phyloP scores from a whole-genome alignment of 371 early-diverging fungal genomes.

The Circinella umbellata region DNA sequence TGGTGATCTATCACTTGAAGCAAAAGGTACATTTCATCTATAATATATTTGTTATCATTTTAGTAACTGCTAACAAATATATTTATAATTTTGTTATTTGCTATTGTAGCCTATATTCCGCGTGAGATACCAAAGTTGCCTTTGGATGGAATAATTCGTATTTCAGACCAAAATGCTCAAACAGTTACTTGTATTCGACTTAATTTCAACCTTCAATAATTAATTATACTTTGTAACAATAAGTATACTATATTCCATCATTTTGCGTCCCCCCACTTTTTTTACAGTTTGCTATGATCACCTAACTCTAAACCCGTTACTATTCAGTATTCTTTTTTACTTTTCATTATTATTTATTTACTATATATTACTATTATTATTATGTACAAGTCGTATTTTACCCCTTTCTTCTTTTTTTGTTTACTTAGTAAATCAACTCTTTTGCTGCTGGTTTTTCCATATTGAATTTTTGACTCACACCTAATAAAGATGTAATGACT shows the following conservation, averaged over 20 bases:
- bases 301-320: too few species aligned
- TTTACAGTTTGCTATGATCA: too few species aligned
- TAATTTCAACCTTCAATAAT: constrained; percentile 37
- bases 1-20: constrained; percentile 45
- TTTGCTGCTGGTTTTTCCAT: constrained; percentile 32
- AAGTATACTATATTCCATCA: too few species aligned
- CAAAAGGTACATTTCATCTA: constrained; percentile 31
- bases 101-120: constrained; percentile 44
- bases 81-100: not conserved
- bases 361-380: too few species aligned
- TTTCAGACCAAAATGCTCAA: constrained; percentile 43
- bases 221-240: too few species aligned
- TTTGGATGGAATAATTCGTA: constrained; percentile 43
- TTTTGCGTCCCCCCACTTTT: too few species aligned
- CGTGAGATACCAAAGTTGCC: constrained; percentile 50
- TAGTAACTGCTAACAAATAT: too few species aligned
- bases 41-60: not conserved
- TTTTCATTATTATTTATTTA: not conserved
- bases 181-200: constrained; percentile 51
- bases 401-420: too few species aligned
- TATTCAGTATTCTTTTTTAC: too few species aligned
- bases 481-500: constrained; percentile 59
- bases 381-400: not conserved
- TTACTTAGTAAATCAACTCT: constrained; percentile 16
- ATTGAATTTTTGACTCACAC: constrained; percentile 50